phyloP scores from a whole-genome alignment of 2,329 filamentous ascomycete species.

The Elsinoe necatrix region DNA sequence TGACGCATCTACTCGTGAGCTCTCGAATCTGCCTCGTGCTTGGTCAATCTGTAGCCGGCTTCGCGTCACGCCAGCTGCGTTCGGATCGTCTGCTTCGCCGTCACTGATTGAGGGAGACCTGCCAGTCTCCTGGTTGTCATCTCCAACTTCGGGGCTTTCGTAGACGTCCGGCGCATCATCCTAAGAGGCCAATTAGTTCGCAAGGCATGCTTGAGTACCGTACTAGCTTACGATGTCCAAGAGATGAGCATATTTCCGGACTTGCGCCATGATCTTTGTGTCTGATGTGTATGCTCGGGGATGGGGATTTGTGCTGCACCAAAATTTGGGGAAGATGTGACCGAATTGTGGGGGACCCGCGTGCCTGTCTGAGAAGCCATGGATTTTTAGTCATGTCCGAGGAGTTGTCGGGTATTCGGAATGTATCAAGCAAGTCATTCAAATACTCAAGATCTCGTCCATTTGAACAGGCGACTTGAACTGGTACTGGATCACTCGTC shows the following conservation, averaged over 20 bases:
- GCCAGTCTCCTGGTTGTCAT: slow-evolving; percentile 53
- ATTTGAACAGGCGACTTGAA: too few species aligned
- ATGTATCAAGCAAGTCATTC: too few species aligned
- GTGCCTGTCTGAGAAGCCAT: too few species aligned
- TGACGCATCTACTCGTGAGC: slow-evolving; percentile 64
- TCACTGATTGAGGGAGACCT: slow-evolving; percentile 20
- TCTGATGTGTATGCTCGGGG: neutral
- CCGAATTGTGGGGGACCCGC: neutral
- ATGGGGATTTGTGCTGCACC: neutral
- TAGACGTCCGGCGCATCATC: slow-evolving; percentile 75
- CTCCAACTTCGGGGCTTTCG: slow-evolving; percentile 86
- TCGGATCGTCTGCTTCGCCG: slow-evolving; percentile 40
- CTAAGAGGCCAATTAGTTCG: slow-evolving; percentile 4
- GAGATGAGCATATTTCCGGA: slow-evolving; percentile 20
- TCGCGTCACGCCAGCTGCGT: slow-evolving; percentile 57
- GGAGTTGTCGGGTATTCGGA: too few species aligned
- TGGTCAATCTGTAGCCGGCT: slow-evolving; percentile 67
- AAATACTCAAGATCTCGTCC: too few species aligned
- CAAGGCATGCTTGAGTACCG: neutral
- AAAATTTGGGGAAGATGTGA: slow-evolving; percentile 1
- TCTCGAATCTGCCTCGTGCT: slow-evolving; percentile 71
- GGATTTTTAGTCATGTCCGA: too few species aligned
- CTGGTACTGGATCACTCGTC: too few species aligned
- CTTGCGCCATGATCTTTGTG: slow-evolving; percentile 17
- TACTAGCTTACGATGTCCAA: slow-evolving; percentile 17